These are phyloP conservation scores for Pittosporum tobira DNA, from an alignment of 129 eudicot genomes.

Conservation along the genomic window DNA sequence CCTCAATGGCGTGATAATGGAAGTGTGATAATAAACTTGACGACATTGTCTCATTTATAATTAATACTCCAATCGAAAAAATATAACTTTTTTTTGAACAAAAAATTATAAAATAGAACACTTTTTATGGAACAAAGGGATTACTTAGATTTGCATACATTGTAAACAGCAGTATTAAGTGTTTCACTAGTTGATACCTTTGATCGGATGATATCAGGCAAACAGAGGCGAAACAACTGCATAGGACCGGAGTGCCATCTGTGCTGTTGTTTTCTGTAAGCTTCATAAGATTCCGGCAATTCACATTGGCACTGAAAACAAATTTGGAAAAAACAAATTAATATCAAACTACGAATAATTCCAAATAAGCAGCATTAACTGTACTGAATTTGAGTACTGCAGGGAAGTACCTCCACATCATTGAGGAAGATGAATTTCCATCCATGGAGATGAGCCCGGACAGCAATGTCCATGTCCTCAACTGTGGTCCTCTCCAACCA, in stretches of 20 bases:
- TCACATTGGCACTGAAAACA: constrained; percentile 76
- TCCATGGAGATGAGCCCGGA: constrained; percentile 91
- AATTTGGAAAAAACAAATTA: not conserved
- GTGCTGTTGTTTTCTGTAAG: constrained; percentile 90
- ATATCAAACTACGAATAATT: not conserved
- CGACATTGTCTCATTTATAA: too few relatives aligned
- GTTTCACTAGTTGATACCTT: constrained; percentile 37
- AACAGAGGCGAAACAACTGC: constrained; percentile 86
- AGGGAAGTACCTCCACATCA: constrained; percentile 69
- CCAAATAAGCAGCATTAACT: not conserved
- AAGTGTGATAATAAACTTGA: too few relatives aligned
- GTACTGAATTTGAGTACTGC: not conserved
- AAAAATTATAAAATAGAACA: too few relatives aligned
- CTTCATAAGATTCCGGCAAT: constrained; percentile 90
- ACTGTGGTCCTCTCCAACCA: constrained; percentile 97
- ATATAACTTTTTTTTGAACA: too few relatives aligned
- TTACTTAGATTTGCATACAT: too few relatives aligned
- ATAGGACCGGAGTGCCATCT: constrained; percentile 99
- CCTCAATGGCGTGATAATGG: too few relatives aligned
- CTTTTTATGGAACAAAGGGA: too few relatives aligned
- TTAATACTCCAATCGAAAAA: too few relatives aligned
- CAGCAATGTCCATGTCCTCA: constrained; percentile 98
- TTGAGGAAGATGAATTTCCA: constrained; percentile 90
- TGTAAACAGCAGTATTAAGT: too few relatives aligned
- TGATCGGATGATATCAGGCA: constrained; percentile 67